A percentile compares a stretch with the other conserved stretches of the same genome.
Conservation (phyloP, 495 filamentous ascomycete species). For the Penicillium chermesinum region DNA sequence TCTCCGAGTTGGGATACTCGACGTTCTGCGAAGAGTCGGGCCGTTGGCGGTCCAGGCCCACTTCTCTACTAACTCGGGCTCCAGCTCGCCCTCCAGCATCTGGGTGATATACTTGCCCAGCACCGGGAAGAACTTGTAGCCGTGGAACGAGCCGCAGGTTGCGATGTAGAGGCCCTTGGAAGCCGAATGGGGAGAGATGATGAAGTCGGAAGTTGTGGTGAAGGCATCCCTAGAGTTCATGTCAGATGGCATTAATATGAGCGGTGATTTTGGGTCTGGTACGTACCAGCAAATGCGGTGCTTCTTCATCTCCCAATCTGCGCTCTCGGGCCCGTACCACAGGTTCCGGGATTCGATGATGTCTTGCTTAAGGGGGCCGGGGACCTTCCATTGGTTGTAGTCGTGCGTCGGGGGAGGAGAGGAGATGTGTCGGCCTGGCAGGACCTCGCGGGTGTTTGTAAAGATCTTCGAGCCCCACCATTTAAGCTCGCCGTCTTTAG, state of each 20-base stretch:
- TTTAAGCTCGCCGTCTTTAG: slow-evolving; percentile 43
- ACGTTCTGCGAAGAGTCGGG: slow-evolving; percentile 31
- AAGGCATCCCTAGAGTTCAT: slow-evolving; percentile 28
- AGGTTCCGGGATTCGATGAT: slow-evolving; percentile 31
- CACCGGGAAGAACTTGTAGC: slow-evolving; percentile 58
- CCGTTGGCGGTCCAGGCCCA: slow-evolving; percentile 55
- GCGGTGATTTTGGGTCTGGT: neutral
- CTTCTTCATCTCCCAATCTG: slow-evolving; percentile 33
- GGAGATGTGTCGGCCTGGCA: slow-evolving; percentile 41
- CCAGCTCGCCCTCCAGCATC: slow-evolving; percentile 48
- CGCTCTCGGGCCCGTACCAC: slow-evolving; percentile 35
- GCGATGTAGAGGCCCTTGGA: slow-evolving; percentile 46
- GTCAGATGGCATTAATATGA: slow-evolving; percentile 8
- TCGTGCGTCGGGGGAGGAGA: slow-evolving; percentile 39
- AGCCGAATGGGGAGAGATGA: slow-evolving; percentile 50
- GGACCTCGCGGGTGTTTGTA: slow-evolving; percentile 42
- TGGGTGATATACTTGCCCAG: slow-evolving; percentile 54
- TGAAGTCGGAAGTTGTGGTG: slow-evolving; percentile 49
- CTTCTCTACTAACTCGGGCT: slow-evolving; percentile 32
- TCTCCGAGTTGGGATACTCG: slow-evolving; percentile 33
- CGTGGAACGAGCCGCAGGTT: slow-evolving; percentile 47
- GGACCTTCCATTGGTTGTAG: slow-evolving; percentile 47
- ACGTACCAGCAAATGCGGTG: slow-evolving; percentile 45
- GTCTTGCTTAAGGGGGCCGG: slow-evolving; percentile 31
- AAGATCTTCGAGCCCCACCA: slow-evolving; percentile 50